These are phyloP conservation scores for Podospora didyma DNA, from an alignment of 495 filamentous ascomycete species.

Conservation along the genomic window DNA sequence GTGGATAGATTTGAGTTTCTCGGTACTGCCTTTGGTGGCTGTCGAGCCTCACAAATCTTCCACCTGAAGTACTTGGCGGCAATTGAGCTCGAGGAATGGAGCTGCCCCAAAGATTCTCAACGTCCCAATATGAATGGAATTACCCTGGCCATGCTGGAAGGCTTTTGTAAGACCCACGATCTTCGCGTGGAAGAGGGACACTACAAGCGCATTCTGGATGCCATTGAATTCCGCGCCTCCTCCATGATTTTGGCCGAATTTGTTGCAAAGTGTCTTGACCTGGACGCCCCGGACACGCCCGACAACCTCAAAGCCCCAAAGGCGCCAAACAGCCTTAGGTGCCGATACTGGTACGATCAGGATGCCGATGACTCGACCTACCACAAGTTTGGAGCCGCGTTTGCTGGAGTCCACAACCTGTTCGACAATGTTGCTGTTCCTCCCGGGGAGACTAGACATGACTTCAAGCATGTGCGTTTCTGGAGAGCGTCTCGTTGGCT, in stretches of 20 bases:
- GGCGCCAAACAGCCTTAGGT: slow-evolving; percentile 10
- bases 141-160: slow-evolving; percentile 14
- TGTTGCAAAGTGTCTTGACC: slow-evolving; percentile 21
- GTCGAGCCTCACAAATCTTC: slow-evolving; percentile 26
- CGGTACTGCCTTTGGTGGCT: slow-evolving; percentile 34
- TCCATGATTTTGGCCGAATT: slow-evolving; percentile 29
- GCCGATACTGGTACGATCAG: slow-evolving; percentile 19
- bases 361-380: slow-evolving; percentile 8
- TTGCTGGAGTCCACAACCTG: slow-evolving; percentile 11
- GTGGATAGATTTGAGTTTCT: slow-evolving; percentile 23
- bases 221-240: slow-evolving; percentile 33
- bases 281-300: slow-evolving; percentile 3
- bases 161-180: slow-evolving; percentile 4
- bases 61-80: slow-evolving; percentile 31
- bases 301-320: not conserved
- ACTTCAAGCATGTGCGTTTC: slow-evolving; percentile 20
- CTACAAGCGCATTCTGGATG: slow-evolving; percentile 30
- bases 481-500: slow-evolving; percentile 23
- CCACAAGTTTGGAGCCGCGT: slow-evolving; percentile 15
- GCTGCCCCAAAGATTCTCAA: slow-evolving; percentile 30
- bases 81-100: slow-evolving; percentile 21
- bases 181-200: slow-evolving; percentile 7
- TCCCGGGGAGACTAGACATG: slow-evolving; percentile 22
- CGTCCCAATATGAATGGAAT: slow-evolving; percentile 8
- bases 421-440: slow-evolving; percentile 15